Base-by-base conservation (phyloP, 2,329 filamentous ascomycete genomes). In the Pseudopithomyces chartarum region DNA sequence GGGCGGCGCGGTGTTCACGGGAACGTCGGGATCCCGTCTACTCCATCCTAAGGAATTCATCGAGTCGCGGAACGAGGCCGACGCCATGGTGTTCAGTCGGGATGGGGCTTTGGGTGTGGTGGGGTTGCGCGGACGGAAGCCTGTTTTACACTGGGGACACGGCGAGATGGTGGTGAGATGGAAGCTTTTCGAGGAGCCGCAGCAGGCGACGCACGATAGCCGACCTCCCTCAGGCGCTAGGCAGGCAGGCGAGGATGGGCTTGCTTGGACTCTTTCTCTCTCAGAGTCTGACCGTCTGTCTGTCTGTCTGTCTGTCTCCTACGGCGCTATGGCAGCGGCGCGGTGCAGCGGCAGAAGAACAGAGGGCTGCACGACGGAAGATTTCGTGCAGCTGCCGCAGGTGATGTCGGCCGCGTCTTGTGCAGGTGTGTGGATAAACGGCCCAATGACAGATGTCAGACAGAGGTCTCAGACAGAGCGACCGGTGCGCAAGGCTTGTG, bases 31-130 rank as follows among this genome's bases (percentile, higher is more conserved):
- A 56, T 92, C 89, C 71, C 94, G 87, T 67, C 94, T 90, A 71
- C 91, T 91, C 95, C 95, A 98, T 59, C 95, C 95, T 70, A 98
- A 80, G 57, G 92, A 95, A 82, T 91, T 96, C 83, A 98, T 92
- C 20, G 91, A 96, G 78, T 97, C 92, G 74, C 93, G 87, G 78
- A 99, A 98, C 45, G 91, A 91, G 65, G 87, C 83, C 64, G 92
- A 94, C 59, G 93, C 90, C 93, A 97, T 97, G 61, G 49, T 56
- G 55, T 51, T 22, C 48, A 40, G 23, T 53, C 51, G 49, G 32
- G 38, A 36, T 34, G 34, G 47, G 47, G 59, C 42, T 39, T 7
- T 13, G 39, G 50, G 43, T 51, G 62, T 59, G 57, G 64, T 54
- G 51, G 47, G 34, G 39, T 49, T 44, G 51, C 49, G 59, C 20